phyloP scores from a whole-genome alignment of 331 rosid species.

The Ulmus americana region DNA sequence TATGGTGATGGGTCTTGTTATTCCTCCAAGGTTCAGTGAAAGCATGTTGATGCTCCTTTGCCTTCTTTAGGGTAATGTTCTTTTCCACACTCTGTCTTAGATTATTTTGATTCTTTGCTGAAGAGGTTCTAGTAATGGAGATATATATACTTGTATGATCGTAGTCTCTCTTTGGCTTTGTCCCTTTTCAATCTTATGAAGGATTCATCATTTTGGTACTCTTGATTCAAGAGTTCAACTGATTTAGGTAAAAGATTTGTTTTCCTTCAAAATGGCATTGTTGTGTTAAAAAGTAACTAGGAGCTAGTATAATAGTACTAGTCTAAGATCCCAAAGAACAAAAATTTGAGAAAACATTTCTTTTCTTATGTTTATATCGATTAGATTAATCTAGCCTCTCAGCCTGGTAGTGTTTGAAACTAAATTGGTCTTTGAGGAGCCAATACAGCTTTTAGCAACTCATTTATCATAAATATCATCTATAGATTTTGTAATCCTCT shows the following conservation, averaged over 20 bases:
- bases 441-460: not conserved
- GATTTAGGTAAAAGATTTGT: not conserved
- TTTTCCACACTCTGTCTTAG: not conserved
- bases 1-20: slow-evolving; percentile 70
- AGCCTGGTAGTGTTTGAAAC: too few relatives aligned
- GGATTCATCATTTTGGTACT: not conserved
- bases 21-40: slow-evolving; percentile 63
- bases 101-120: not conserved
- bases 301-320: too few relatives aligned
- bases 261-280: not conserved
- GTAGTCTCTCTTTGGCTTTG: not conserved
- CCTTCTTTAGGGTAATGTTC: slow-evolving; percentile 58
- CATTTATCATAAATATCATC: not conserved
- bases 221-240: not conserved
- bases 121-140: not conserved
- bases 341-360: not conserved
- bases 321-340: not conserved
- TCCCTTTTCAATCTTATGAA: not conserved
- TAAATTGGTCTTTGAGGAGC: not conserved
- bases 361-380: not conserved
- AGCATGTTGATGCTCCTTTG: slow-evolving; percentile 70
- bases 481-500: not conserved
- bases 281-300: too few relatives aligned
- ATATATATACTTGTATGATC: not conserved
- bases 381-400: not conserved